These are phyloP conservation scores for Suhomyces bribrorum DNA, from an alignment of 1,139 yeast species.

Conservation along the genomic window DNA sequence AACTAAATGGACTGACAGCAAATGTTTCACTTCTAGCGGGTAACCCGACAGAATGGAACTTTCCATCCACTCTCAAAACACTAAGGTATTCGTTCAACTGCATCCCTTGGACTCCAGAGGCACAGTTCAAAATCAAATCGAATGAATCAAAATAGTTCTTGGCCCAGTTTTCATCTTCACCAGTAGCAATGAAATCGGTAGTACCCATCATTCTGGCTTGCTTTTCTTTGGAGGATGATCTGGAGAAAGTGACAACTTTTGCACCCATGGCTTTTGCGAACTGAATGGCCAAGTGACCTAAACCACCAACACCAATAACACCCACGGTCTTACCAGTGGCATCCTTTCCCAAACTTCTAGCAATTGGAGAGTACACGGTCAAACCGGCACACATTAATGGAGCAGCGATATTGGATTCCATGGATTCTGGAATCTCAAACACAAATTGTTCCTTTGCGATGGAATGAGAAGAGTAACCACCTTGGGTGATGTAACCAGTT, in stretches of 20 bases:
- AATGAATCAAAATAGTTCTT: conserved; percentile 33
- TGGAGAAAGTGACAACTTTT: conserved; percentile 41
- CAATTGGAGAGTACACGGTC: conserved; percentile 60
- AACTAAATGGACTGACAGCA: conserved; percentile 43
- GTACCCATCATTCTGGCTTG: conserved; percentile 43
- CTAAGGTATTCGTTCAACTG: conserved; percentile 22
- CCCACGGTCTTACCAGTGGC: conserved; percentile 46
- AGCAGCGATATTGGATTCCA: conserved; percentile 52
- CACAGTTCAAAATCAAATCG: conserved; percentile 53
- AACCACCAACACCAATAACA: conserved; percentile 49
- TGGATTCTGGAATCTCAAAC: conserved; percentile 57
- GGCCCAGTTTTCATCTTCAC: conserved; percentile 39
- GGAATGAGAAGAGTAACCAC: conserved; percentile 62
- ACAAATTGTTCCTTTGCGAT: conserved; percentile 55
- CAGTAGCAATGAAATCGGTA: conserved; percentile 40
- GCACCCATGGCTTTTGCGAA: conserved; percentile 47
- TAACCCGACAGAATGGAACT: conserved; percentile 27
- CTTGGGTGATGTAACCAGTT: conserved; percentile 46
- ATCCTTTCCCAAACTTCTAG: conserved; percentile 31
- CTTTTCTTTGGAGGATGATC: conserved; percentile 36
- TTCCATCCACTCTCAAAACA: conserved; percentile 26
- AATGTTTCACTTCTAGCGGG: conserved; percentile 29
- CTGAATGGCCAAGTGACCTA: conserved; percentile 46
- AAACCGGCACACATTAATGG: conserved; percentile 71
- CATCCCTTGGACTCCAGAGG: conserved; percentile 38